Evolutionary conservation across 1,284 basidiomycete genomes (phyloP), one percentile per base, ranked within the genome.

Genomic region (Peniophora sp.): DNA sequence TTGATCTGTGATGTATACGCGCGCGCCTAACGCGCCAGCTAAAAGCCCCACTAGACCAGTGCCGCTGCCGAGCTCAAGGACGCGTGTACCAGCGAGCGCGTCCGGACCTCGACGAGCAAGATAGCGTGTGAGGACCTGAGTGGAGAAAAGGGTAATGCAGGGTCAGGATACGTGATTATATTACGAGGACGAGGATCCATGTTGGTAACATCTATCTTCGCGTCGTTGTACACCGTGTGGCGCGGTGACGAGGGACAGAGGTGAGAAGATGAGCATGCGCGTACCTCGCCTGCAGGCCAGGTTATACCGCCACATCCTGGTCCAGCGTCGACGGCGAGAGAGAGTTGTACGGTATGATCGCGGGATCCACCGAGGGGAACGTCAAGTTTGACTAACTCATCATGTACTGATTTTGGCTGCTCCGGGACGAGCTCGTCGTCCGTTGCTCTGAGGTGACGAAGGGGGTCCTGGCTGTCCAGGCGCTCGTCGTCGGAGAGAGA

Each of bases 251-350:
- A n/a, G 24, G 17, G 27, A 50, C 11, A 32, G 41, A 45, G 36
- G 53, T 53, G 35, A 60, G 53, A 50, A 59, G 55, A 56, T 35
- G 3, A 59, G 62, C 19, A 56, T 53, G 16, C 55, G 62, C 74
- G 55, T 56, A 93, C 92, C 77, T 94, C 83, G 55, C 92, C 93
- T 12, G 93, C 89, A 3, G 91, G 92, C 93, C 93, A 97, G 11
- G 92, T 84, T 46, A 93, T 79, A 0, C 93, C 93, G 14, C 93
- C 93, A 64, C 94, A 97, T 2, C 93, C 93, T 20, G 85, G 88
- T 39, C 81, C 77, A 25, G 90, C 83, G 63, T 94, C 90, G 2
- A 92, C 76, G 32, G 71, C 68, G 43, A 92, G 74, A 44, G 63
- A 64, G 53, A 85, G 67, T 2, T 65, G 59, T 55, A 81, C 60